Percentiles rank a stretch among this genome's conserved stretches.
Evolutionary conservation across 176 grass and related monocot genomes (phyloP).

Genomic region (Luzula sylvatica): DNA sequence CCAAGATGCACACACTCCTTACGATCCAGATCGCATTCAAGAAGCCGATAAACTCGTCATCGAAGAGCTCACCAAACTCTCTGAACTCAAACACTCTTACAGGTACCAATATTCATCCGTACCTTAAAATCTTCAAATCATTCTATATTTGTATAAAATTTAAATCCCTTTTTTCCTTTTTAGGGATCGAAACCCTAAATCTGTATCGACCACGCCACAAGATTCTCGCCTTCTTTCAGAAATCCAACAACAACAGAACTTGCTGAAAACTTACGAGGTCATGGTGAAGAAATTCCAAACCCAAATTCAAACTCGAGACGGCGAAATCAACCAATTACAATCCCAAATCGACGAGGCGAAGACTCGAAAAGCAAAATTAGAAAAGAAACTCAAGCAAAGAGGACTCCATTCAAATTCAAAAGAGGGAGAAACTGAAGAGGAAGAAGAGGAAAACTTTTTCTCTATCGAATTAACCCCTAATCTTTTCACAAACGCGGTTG

Average conservation of each 20-base stretch:
- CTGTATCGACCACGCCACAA: slow-evolving; percentile 61
- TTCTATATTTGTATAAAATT: background rate
- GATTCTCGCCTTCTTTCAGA: slow-evolving; percentile 75
- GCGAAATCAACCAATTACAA: slow-evolving; percentile 55
- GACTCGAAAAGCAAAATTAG: slow-evolving; percentile 70
- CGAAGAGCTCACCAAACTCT: slow-evolving; percentile 78
- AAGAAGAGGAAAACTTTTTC: slow-evolving; percentile 85
- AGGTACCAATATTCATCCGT: slow-evolving; percentile 18
- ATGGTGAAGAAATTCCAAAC: slow-evolving; percentile 99
- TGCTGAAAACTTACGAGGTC: slow-evolving; percentile 89
- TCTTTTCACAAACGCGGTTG: slow-evolving; percentile 73
- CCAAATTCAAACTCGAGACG: slow-evolving; percentile 88
- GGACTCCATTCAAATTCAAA: slow-evolving; percentile 74
- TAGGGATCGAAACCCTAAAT: slow-evolving; percentile 73
- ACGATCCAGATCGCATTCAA: slow-evolving; percentile 86
- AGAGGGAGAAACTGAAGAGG: slow-evolving; percentile 49
- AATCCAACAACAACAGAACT: slow-evolving; percentile 89
- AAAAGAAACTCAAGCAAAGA: slow-evolving; percentile 95
- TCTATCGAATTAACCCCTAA: slow-evolving; percentile 81
- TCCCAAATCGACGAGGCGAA: slow-evolving; percentile 74
- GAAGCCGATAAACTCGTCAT: slow-evolving; percentile 84
- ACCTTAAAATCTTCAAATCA: background rate
- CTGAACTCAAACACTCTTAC: slow-evolving; percentile 92
- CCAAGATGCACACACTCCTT: slow-evolving; percentile 94
- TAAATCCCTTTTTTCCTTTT: background rate